phyloP scores from a whole-genome alignment of 345 rosid genomes.

The Stellera chamaejasme region DNA sequence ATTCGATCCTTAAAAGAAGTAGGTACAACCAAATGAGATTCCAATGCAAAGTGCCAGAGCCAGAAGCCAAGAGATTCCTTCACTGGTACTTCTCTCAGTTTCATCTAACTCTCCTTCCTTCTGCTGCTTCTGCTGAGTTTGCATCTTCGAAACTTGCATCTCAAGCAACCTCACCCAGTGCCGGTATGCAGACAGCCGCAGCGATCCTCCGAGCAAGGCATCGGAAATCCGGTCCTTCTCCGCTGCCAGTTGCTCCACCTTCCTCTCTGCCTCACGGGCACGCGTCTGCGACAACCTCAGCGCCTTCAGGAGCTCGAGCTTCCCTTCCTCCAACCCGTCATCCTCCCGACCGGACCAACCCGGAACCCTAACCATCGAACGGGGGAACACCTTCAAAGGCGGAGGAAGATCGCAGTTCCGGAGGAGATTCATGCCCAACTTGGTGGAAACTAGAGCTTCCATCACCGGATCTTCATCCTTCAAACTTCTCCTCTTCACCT shows the following conservation, averaged over 20 bases:
- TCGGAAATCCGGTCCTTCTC: conserved; percentile 32
- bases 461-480: conserved; percentile 19
- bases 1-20: conserved; percentile 7
- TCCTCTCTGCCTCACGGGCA: conserved; percentile 62
- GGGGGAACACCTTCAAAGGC: conserved; percentile 35
- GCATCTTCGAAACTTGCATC: conserved; percentile 27
- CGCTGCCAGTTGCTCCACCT: conserved; percentile 23
- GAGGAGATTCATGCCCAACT: conserved; percentile 18
- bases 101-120: conserved; percentile 5
- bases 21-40: conserved; percentile 26
- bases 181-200: conserved; percentile 31
- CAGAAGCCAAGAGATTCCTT: conserved; percentile 22
- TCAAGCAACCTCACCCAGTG: conserved; percentile 50
- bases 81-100: background rate
- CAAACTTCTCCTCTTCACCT: background rate
- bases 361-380: conserved; percentile 3
- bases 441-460: conserved; percentile 16
- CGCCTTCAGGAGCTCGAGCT: conserved; percentile 51
- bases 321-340: conserved; percentile 15
- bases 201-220: conserved; percentile 32
- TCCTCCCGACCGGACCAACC: background rate
- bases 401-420: conserved; percentile 62
- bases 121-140: conserved; percentile 11
- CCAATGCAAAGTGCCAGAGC: conserved; percentile 41
- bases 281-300: conserved; percentile 53